Evolutionary conservation across 2,329 filamentous ascomycete species (phyloP).

Genomic region (Tolypocladium inflatum): DNA sequence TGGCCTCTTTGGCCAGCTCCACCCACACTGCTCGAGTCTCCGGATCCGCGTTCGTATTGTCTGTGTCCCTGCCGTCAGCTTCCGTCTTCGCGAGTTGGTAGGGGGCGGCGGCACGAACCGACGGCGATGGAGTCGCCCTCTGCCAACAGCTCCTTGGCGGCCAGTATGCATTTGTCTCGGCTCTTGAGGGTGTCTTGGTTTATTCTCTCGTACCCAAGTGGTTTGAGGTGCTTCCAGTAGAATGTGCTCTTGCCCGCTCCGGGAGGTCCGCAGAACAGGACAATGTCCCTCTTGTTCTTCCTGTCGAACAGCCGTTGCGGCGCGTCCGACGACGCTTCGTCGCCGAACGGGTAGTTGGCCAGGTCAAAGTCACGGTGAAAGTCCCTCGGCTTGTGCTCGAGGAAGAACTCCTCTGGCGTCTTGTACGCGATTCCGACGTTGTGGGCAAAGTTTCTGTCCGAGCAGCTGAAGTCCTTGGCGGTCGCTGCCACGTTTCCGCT

Average conservation of each 20-base stretch:
- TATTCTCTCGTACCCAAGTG: constrained; percentile 70
- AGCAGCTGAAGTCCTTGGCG: constrained; percentile 54
- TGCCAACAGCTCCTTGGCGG: constrained; percentile 55
- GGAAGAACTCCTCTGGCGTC: constrained; percentile 90
- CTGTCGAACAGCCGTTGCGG: constrained; percentile 39
- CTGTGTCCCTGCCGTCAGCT: constrained; percentile 32
- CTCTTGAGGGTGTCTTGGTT: constrained; percentile 87
- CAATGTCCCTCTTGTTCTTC: constrained; percentile 59
- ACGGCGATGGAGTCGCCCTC: constrained; percentile 63
- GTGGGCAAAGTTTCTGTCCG: constrained; percentile 69
- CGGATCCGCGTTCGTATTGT: constrained; percentile 89
- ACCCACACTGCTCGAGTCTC: constrained; percentile 75
- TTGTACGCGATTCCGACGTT: constrained; percentile 74
- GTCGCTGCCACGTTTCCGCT: constrained; percentile 12
- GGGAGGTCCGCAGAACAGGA: constrained; percentile 82
- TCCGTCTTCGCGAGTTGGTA: constrained; percentile 1
- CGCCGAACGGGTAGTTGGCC: constrained; percentile 38
- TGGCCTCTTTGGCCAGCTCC: constrained; percentile 57
- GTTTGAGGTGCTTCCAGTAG: constrained; percentile 68
- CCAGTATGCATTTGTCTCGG: constrained; percentile 60
- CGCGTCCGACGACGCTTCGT: constrained; percentile 16
- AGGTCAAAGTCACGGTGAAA: constrained; percentile 68
- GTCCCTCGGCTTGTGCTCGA: constrained; percentile 53
- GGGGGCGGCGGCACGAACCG: constrained; percentile 43
- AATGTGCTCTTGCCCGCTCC: constrained; percentile 90